Evolutionary conservation across 805 yeast genomes (phyloP).

Genomic region (Yamadazyma olivae): DNA sequence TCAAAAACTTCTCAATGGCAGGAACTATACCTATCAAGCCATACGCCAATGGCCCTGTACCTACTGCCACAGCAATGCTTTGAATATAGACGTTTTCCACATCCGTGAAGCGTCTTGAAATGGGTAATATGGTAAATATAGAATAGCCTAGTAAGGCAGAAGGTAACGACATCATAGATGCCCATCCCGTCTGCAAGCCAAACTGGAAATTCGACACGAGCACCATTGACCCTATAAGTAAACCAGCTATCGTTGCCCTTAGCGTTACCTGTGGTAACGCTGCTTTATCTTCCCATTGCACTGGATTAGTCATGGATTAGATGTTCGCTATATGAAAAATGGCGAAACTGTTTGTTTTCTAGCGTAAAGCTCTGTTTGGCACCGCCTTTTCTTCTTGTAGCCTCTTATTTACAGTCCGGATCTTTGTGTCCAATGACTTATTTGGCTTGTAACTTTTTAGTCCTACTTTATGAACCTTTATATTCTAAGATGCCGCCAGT

Average conservation of each 20-base stretch:
- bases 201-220: conserved; percentile 90
- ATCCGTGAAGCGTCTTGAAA: conserved; percentile 51
- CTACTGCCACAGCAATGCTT: conserved; percentile 93
- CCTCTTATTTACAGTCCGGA: too few species aligned
- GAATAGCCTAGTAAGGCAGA: conserved; percentile 88
- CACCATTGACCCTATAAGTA: conserved; percentile 82
- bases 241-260: conserved; percentile 72
- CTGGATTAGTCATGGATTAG: background rate
- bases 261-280: conserved; percentile 55
- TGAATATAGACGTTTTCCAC: conserved; percentile 94
- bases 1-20: conserved; percentile 86
- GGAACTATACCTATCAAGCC: conserved; percentile 96
- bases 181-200: conserved; percentile 98
- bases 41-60: conserved; percentile 94
- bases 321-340: too few species aligned
- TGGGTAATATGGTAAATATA: conserved; percentile 62
- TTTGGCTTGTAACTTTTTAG: too few species aligned
- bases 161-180: conserved; percentile 97
- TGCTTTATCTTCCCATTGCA: background rate
- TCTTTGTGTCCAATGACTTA: too few species aligned
- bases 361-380: too few species aligned
- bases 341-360: too few species aligned
- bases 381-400: too few species aligned
- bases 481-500: too few species aligned
- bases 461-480: too few species aligned